phyloP scores from a whole-genome alignment of 2,329 filamentous ascomycete species.

The Zymoseptoria passerinii region DNA sequence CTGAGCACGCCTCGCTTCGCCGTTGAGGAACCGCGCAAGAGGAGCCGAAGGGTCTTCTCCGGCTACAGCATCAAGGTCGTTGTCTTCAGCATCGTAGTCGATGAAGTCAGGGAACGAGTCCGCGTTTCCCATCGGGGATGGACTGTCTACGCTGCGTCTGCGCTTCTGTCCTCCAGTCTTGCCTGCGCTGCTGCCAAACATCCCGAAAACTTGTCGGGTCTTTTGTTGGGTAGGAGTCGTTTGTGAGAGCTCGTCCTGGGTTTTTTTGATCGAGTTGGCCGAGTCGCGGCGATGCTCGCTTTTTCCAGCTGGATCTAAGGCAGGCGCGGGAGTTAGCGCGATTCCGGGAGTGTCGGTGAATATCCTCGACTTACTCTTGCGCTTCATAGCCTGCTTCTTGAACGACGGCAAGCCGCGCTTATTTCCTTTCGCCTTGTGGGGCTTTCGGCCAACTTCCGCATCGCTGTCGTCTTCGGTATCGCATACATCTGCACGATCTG shows the following conservation, averaged over 20 bases:
- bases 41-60: background rate
- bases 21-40: background rate
- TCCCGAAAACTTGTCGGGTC: background rate
- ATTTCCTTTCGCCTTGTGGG: background rate
- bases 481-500: constrained; percentile 15
- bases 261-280: background rate
- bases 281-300: background rate
- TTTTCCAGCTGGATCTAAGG: background rate
- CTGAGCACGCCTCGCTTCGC: background rate
- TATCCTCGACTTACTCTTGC: background rate
- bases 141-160: background rate
- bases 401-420: background rate
- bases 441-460: constrained; percentile 1
- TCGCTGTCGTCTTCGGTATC: constrained; percentile 19
- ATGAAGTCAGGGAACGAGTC: background rate
- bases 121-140: background rate
- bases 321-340: background rate
- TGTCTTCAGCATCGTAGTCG: background rate
- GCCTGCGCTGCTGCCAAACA: background rate
- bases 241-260: background rate
- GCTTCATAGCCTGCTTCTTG: background rate
- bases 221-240: background rate
- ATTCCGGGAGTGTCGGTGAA: background rate
- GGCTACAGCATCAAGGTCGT: background rate
- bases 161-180: background rate